A percentile compares a stretch with the other conserved stretches of the same genome.
These are phyloP conservation scores for Tuber aestivum DNA, from an alignment of 495 filamentous ascomycete species.

Conservation along the genomic window DNA sequence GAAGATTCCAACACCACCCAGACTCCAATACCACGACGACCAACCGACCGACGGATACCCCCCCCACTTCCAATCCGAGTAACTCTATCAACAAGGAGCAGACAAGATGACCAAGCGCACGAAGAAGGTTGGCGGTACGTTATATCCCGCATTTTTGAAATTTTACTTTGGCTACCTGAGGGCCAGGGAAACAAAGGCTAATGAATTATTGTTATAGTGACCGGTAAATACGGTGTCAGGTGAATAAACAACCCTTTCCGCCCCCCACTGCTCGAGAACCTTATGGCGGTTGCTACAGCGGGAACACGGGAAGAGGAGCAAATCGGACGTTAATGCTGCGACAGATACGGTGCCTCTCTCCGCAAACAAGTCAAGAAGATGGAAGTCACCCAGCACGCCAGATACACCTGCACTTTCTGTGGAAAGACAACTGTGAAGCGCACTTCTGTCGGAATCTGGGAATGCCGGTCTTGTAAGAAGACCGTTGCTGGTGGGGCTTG, in stretches of 20 bases:
- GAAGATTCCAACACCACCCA: background rate
- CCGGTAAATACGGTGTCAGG: constrained; percentile 66
- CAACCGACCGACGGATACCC: constrained; percentile 23
- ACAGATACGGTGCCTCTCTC: constrained; percentile 96
- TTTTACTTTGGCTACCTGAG: background rate
- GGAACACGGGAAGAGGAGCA: constrained; percentile 17
- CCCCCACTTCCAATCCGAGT: constrained; percentile 17
- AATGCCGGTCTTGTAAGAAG: constrained; percentile 90
- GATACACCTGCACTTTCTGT: constrained; percentile 92
- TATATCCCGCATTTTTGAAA: constrained; percentile 10
- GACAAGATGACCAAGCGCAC: constrained; percentile 93
- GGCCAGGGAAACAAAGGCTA: background rate
- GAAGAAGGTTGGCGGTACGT: constrained; percentile 88
- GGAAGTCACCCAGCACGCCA: constrained; percentile 95
- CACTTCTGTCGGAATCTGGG: constrained; percentile 90
- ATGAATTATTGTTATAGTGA: constrained; percentile 45
- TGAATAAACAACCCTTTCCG: constrained; percentile 48
- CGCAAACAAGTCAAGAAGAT: constrained; percentile 99
- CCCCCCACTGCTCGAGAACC: background rate
- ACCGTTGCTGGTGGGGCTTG: constrained; percentile 93
- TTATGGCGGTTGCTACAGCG: background rate
- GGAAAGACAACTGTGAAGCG: constrained; percentile 92
- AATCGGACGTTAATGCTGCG: constrained; percentile 11
- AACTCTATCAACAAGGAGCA: constrained; percentile 30
- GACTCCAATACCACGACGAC: constrained; percentile 2